phyloP scores from a whole-genome alignment of 148 eudicot genomes.

The Rhododendron ovatum region DNA sequence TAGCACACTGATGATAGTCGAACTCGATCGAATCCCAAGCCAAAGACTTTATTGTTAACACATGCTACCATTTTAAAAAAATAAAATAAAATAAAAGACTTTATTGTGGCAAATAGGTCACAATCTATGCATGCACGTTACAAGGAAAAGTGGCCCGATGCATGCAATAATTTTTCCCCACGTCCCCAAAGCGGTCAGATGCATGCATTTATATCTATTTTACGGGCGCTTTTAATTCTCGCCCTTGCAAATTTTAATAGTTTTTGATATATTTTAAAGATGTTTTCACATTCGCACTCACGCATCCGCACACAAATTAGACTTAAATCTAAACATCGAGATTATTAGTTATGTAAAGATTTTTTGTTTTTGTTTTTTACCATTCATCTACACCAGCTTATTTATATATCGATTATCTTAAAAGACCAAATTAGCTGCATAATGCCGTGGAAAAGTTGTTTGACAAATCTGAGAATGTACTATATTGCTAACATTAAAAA shows the following conservation, averaged over 20 bases:
- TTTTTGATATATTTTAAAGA: too few species aligned
- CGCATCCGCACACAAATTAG: too few species aligned
- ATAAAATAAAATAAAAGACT: too few species aligned
- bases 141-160: neutral
- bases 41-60: neutral
- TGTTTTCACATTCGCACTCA: too few species aligned
- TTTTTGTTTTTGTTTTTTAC: too few species aligned
- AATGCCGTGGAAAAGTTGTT: neutral
- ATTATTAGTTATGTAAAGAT: neutral
- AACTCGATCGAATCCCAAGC: too few species aligned
- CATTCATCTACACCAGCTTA: neutral
- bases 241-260: too few species aligned
- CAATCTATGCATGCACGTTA: too few species aligned
- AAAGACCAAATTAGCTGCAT: too few species aligned
- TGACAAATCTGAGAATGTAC: neutral
- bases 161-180: neutral
- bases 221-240: too few species aligned
- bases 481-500: neutral
- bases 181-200: neutral
- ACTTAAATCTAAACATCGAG: neutral
- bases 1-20: neutral
- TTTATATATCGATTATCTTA: neutral
- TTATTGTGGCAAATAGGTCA: too few species aligned
- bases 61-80: too few species aligned
- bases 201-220: neutral